Base-by-base conservation (phyloP, 768 basidiomycete genomes). In the Xerocomus potaroensis region DNA sequence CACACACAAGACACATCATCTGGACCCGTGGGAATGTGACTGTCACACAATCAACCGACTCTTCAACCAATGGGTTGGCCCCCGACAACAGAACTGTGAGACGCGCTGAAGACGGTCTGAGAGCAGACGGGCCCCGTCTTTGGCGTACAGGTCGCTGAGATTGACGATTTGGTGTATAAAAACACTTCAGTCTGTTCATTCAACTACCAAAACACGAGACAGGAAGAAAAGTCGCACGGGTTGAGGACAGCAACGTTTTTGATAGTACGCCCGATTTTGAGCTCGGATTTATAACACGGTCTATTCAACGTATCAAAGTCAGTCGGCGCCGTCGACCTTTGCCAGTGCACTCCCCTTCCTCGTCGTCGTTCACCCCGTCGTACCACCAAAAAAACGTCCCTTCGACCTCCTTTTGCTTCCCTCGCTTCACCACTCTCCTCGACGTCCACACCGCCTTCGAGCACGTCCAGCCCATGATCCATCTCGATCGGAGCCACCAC, bases 401-500 rank as follows among this genome's bases (percentile, higher is more conserved):
- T 27, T 43, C 44, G 43, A 49, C 47, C 43, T 46, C 41, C 44
- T 47, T 42, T n/a, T 35, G 32, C 36, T 22, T 23, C n/a, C 16
- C 12, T 22, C 22, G 6, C 27, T 4, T 27, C 36, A 11, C 18
- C 19, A 14, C 41, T 34, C 29, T n/a, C 41, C 19, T 10, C 33
- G 8, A 14, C 39, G 37, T 21, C 19, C 16, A 24, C 27, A 19
- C 8, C 23, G 8, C 26, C 34, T 18, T n/a, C 9, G 33, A 27
- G 10, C 26, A n/a, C 33, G n/a, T 29, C 41, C 12, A 19, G 51
- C 45, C 60, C 58, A 77, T 77, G 76, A 74, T 77, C 67, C 72
- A 74, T 67, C 69, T 77, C 68, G 76, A 77, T 76, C 75, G 67
- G 56, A 73, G 72, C 66, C 71, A 67, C 67, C 71, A 67, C 60